Evolutionary conservation across 2,329 filamentous ascomycete genomes (phyloP), one percentile per base, ranked within the genome.

Genomic region (Penicillium sp.): DNA sequence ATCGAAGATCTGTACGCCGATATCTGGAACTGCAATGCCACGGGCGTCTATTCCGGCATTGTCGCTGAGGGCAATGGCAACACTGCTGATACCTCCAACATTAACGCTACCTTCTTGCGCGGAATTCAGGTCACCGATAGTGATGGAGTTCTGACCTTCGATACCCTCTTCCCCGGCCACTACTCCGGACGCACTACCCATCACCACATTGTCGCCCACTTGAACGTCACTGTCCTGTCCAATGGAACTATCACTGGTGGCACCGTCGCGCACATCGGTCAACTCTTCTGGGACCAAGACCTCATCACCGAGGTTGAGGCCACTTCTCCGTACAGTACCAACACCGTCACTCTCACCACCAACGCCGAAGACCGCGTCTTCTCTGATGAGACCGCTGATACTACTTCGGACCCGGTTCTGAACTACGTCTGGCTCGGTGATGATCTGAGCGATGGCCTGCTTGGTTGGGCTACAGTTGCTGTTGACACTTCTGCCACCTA

Each of bases 241-340:
- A 84, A 81, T 65, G 58, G 58, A 6, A 66, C 62, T 70, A 75
- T 22, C 75, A 81, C 65, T 70, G 79, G 50, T 52, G 77, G 76
- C 20, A 78, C 73, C 50, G 79, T 84, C 55, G 78, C 81, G 5
- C 86, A 88, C 71, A 79, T 87, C 45, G 85, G 86, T n/a, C 86
- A 89, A 69, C 67, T 86, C 50, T 88, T 85, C 78, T 84, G 84
- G 47, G 84, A 88, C 67, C 81, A 87, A 68, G 75, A 76, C 60
- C 78, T 88, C 11, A 78, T 83, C 62, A 65, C 62, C 34, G 63
- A 77, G 41, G 82, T 87, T 54, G 80, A 84, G 75, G 77, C 45
- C 72, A 80, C 63, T 68, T 81, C 60, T 34, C 64, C 64, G 1
- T 67, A 67, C 34, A 63, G 49, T 35, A 53, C 58, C 12, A 69